Percentiles rank a stretch among this genome's conserved stretches.
Conservation (phyloP, 2,329 filamentous ascomycete genomes). For the Apiospora kogelbergensis region DNA sequence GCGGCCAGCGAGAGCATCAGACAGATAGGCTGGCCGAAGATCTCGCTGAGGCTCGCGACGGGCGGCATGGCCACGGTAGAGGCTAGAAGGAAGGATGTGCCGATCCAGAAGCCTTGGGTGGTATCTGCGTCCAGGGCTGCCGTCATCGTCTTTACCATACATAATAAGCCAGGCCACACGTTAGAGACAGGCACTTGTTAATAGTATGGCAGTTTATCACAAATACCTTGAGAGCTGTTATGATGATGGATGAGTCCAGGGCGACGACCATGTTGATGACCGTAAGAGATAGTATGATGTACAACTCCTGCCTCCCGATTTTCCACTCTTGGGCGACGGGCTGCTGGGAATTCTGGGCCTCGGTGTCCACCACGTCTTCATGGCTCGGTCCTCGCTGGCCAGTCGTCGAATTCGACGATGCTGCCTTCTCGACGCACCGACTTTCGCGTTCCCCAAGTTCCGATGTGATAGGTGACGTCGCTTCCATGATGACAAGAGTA, state of each 20-base stretch:
- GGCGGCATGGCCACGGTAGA: constrained; percentile 16
- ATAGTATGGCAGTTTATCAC: neutral
- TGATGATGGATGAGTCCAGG: constrained; percentile 16
- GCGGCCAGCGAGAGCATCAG: neutral
- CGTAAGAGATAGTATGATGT: constrained; percentile 13
- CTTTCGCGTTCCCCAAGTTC: neutral
- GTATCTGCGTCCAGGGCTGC: constrained; percentile 12
- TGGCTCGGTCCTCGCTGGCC: neutral
- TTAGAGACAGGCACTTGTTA: too few species aligned
- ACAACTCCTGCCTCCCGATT: constrained; percentile 13
- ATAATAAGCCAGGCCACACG: neutral
- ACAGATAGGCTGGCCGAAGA: constrained; percentile 12
- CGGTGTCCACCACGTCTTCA: neutral
- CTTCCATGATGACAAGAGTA: neutral
- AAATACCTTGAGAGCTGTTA: constrained; percentile 15
- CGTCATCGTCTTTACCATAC: constrained; percentile 11
- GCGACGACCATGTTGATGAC: constrained; percentile 18
- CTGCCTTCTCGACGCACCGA: neutral
- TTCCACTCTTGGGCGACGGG: constrained; percentile 9
- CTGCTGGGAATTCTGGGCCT: neutral
- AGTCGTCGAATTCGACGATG: neutral
- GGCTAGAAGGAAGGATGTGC: constrained; percentile 14
- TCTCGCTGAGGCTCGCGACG: constrained; percentile 15
- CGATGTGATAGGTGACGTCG: neutral
- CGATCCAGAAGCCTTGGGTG: constrained; percentile 16